Conservation (phyloP, 345 rosid species). For the Eucalyptus regnans region DNA sequence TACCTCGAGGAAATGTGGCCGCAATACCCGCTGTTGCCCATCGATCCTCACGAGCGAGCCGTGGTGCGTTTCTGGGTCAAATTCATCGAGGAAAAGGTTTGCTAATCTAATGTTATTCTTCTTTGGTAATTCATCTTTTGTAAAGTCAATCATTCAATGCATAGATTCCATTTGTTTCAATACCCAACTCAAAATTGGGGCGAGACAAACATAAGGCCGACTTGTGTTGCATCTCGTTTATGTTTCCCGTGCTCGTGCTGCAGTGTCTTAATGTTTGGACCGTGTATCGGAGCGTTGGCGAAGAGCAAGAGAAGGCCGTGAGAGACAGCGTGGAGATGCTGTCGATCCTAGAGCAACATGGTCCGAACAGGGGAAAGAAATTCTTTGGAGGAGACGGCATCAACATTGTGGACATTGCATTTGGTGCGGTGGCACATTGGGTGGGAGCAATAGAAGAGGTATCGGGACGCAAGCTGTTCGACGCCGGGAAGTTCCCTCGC, state of each 20-base stretch:
- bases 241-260: neutral
- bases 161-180: neutral
- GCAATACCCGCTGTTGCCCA: constrained; percentile 4
- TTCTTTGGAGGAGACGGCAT: neutral
- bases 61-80: constrained; percentile 14
- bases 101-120: neutral
- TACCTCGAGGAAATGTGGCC: constrained; percentile 26
- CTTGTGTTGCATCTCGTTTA: neutral
- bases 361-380: constrained; percentile 4
- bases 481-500: neutral
- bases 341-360: constrained; percentile 1
- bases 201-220: neutral
- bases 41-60: constrained; percentile 11
- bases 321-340: neutral
- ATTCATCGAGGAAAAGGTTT: constrained; percentile 18
- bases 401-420: neutral
- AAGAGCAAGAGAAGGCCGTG: constrained; percentile 5
- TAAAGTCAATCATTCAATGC: neutral
- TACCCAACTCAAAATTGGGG: neutral
- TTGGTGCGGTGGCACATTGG: neutral
- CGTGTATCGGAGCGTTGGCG: neutral
- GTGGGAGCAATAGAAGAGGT: neutral
- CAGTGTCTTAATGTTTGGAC: neutral
- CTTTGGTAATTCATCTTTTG: neutral
- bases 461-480: neutral